Evolutionary conservation across 2,329 filamentous ascomycete genomes (phyloP).

Genomic region (Anthostomella pinea): DNA sequence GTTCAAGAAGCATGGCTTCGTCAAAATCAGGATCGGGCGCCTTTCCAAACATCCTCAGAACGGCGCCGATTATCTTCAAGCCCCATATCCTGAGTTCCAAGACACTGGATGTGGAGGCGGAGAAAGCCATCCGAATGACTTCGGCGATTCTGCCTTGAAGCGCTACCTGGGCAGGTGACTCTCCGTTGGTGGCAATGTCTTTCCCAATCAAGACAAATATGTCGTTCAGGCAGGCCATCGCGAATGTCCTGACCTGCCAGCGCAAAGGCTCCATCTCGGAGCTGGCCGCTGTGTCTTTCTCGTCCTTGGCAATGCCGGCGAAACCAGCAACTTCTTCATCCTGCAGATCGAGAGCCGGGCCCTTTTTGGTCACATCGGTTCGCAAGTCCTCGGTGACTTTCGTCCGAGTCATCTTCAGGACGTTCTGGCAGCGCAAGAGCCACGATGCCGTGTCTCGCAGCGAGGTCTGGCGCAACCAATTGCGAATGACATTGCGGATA

Average conservation of each 20-base stretch:
- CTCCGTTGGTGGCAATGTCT: slow-evolving; percentile 73
- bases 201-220: slow-evolving; percentile 77
- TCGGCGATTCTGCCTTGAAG: slow-evolving; percentile 84
- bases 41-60: slow-evolving; percentile 94
- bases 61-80: slow-evolving; percentile 87
- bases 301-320: slow-evolving; percentile 57
- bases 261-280: slow-evolving; percentile 82
- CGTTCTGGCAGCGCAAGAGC: slow-evolving; percentile 83
- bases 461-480: slow-evolving; percentile 91
- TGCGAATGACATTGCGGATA: slow-evolving; percentile 82
- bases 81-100: slow-evolving; percentile 87
- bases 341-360: slow-evolving; percentile 71
- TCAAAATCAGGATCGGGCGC: slow-evolving; percentile 95
- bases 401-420: slow-evolving; percentile 81
- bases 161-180: slow-evolving; percentile 72
- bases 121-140: slow-evolving; percentile 95
- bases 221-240: slow-evolving; percentile 83
- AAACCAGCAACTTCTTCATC: slow-evolving; percentile 98
- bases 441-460: slow-evolving; percentile 76
- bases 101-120: slow-evolving; percentile 90
- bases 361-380: slow-evolving; percentile 43
- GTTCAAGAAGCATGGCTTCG: slow-evolving; percentile 93
- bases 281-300: slow-evolving; percentile 44
- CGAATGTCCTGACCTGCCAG: slow-evolving; percentile 95
- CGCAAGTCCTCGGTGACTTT: slow-evolving; percentile 56